Evolutionary conservation across 768 basidiomycete genomes (phyloP).

Genomic region (Suillus placidus): DNA sequence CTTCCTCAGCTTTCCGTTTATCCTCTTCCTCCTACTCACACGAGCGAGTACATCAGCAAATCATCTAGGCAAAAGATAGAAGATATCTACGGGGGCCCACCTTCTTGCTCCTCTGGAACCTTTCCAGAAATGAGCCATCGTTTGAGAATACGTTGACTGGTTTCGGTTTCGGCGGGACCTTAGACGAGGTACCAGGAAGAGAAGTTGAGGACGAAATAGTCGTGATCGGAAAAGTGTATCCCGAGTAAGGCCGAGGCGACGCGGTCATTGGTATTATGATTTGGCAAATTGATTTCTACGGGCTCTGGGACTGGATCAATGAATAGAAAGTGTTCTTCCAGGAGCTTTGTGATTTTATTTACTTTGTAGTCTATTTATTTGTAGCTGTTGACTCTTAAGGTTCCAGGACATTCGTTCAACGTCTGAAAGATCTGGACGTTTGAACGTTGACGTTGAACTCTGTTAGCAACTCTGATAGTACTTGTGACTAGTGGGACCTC

Average conservation of each 20-base stretch:
- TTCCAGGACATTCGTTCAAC: not conserved
- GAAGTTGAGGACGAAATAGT: constrained; percentile 25
- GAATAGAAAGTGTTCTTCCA: not conserved
- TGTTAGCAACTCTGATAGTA: not conserved
- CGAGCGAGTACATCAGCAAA: not conserved
- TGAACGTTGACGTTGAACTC: no score
- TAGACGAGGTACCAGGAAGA: constrained; percentile 23
- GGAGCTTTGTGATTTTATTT: not conserved
- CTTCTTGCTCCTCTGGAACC: constrained; percentile 60
- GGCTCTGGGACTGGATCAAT: not conserved
- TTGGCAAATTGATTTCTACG: not conserved
- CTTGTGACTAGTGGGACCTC: not conserved
- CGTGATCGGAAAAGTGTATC: constrained; percentile 22
- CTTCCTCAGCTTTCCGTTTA: constrained; percentile 55
- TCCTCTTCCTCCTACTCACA: constrained; percentile 56
- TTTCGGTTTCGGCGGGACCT: constrained; percentile 39
- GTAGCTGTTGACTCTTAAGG: not conserved
- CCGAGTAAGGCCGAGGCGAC: constrained; percentile 9
- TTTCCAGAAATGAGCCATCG: constrained; percentile 70
- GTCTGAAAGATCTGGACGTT: no score
- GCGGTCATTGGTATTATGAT: not conserved
- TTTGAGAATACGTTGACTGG: constrained; percentile 66
- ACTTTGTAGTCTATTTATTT: not conserved
- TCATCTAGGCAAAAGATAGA: not conserved
- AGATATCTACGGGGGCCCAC: constrained; percentile 33